These are phyloP conservation scores for Nematocida sp. DNA, from an alignment of 371 early-diverging fungal species.

Conservation along the genomic window DNA sequence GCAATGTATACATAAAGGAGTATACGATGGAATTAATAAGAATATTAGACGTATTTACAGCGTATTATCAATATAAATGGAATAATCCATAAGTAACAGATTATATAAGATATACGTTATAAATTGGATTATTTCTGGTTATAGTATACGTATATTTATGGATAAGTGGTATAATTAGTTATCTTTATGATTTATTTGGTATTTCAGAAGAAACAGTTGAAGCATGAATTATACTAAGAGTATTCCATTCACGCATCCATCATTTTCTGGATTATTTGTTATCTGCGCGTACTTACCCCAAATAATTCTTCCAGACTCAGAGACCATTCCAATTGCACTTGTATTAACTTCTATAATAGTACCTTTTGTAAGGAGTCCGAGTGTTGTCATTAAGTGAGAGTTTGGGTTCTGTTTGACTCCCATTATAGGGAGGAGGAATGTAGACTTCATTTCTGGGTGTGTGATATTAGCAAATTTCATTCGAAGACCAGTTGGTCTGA, in stretches of 20 bases:
- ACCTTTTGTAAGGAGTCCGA: slow-evolving; percentile 98
- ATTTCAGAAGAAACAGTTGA: neutral
- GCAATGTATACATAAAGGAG: too few species aligned
- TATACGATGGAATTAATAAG: too few species aligned
- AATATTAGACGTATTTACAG: too few species aligned
- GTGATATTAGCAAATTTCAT: slow-evolving; percentile 98
- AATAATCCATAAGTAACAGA: too few species aligned
- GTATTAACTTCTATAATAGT: slow-evolving; percentile 95
- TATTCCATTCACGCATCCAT: slow-evolving; percentile 76
- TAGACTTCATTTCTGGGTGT: slow-evolving; percentile 95
- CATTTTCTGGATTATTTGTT: slow-evolving; percentile 87
- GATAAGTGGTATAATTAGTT: neutral
- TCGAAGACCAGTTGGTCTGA: slow-evolving; percentile 95
- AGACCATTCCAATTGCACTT: slow-evolving; percentile 92
- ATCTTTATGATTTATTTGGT: slow-evolving; percentile 15
- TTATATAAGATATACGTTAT: too few species aligned
- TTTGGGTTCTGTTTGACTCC: slow-evolving; percentile 98
- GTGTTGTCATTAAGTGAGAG: slow-evolving; percentile 88
- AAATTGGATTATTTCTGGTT: too few species aligned
- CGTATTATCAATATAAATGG: too few species aligned
- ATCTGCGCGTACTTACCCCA: slow-evolving; percentile 98
- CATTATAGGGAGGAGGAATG: slow-evolving; percentile 93
- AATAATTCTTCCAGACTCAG: slow-evolving; percentile 93
- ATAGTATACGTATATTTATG: too few species aligned
- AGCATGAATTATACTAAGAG: slow-evolving; percentile 67